Evolutionary conservation across 2,329 filamentous ascomycete genomes (phyloP), one percentile per base, ranked within the genome.

Genomic region (Fusarium protoensiforme): DNA sequence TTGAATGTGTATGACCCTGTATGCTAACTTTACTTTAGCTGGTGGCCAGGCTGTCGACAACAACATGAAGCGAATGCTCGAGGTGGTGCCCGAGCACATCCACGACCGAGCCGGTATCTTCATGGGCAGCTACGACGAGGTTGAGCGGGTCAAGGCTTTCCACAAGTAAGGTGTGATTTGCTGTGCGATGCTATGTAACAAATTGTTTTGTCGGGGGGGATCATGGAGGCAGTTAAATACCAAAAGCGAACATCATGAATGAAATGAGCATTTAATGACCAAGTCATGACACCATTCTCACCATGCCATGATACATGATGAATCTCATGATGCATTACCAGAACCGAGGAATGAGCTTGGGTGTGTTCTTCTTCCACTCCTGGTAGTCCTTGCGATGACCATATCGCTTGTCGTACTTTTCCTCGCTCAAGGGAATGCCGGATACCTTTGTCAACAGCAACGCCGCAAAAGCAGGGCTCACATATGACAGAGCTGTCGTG

Each of bases 31-130:
- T 51, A 14, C 13, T 58, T 31, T 33, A 96, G 94, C 96, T 78
- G 96, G 96, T 77, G 96, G 96, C 69, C 92, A 97, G 84, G 96
- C 96, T 20, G 87, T 99, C 64, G 92, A 98, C 85, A 95, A 93
- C 85, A 92, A 93, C 65, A 98, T 98, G 95, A 86, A 91, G 75
- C 91, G 96, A 69, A 95, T 99, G 93, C 87, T 99, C 75, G 92
- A 94, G 64, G 92, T 98, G 43, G 90, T 94, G 1, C 96, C 96
- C 2, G 93, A 97, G 83, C 89, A 94, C 83, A 99, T 99, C 79
- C 96, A 99, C 84, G 96, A 99, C 85, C 91, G 92, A 80, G 95
- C 95, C 22, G 96, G 96, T 75, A 98, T 99, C 80, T 99, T 97
- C 86, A 89, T 99, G 87, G 96, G 96, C 74, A 98, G 95, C 78